Evolutionary conservation across 1,139 yeast species (phyloP).

Genomic region (Spathaspora sp.): DNA sequence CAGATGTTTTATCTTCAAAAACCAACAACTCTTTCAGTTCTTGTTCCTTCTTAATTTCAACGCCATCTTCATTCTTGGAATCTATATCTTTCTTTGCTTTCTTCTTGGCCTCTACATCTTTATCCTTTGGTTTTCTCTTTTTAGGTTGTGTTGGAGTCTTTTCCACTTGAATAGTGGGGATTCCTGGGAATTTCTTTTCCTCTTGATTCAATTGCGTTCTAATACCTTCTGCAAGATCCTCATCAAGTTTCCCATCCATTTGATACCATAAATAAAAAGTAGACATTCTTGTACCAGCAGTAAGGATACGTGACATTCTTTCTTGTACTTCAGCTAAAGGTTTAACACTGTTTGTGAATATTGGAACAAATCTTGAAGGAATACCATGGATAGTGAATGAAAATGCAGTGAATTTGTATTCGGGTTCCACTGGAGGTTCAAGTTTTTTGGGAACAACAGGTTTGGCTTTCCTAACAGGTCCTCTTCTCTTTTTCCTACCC

Average conservation of each 20-base stretch:
- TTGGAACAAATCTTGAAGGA: slow-evolving; percentile 65
- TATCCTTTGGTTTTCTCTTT: slow-evolving; percentile 35
- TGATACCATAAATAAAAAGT: slow-evolving; percentile 80
- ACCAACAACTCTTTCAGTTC: neutral
- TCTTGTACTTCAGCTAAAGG: slow-evolving; percentile 54
- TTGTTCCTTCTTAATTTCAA: neutral
- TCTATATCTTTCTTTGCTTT: slow-evolving; percentile 8
- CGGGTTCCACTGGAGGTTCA: slow-evolving; percentile 39
- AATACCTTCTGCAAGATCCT: slow-evolving; percentile 49
- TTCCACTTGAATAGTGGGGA: slow-evolving; percentile 17
- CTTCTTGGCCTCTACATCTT: slow-evolving; percentile 18
- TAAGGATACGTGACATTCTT: slow-evolving; percentile 61
- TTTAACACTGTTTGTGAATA: slow-evolving; percentile 68
- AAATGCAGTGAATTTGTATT: slow-evolving; percentile 53
- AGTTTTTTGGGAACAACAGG: slow-evolving; percentile 19
- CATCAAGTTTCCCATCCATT: slow-evolving; percentile 77
- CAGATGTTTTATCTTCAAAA: neutral
- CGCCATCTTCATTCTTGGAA: neutral
- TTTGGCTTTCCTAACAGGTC: slow-evolving; percentile 18
- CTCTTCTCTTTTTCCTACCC: slow-evolving; percentile 20
- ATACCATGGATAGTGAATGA: slow-evolving; percentile 64
- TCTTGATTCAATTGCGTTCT: slow-evolving; percentile 40
- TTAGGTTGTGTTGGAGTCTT: slow-evolving; percentile 18
- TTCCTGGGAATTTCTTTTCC: slow-evolving; percentile 45
- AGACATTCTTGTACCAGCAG: slow-evolving; percentile 59